phyloP scores from a whole-genome alignment of 1,284 basidiomycete species.

The Termitomyces sp. region DNA sequence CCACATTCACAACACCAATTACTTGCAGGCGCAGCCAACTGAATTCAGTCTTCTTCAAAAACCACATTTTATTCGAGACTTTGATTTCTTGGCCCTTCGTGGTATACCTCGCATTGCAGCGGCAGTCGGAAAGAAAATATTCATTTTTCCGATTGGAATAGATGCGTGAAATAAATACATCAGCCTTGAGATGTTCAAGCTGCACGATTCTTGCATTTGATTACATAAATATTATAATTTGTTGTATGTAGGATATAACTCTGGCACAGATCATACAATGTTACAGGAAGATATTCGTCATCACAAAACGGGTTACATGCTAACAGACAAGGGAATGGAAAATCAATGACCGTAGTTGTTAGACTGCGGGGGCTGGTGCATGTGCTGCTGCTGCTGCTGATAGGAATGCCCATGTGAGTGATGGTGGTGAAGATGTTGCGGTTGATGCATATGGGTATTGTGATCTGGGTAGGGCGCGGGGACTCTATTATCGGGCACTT shows the following conservation, averaged over 20 bases:
- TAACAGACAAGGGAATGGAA: not conserved
- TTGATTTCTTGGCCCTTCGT: constrained; percentile 62
- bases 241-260: constrained; percentile 3
- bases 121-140: constrained; percentile 54
- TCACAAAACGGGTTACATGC: constrained; percentile 4
- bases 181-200: not conserved
- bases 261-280: constrained; percentile 5
- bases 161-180: constrained; percentile 31
- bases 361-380: constrained; percentile 24
- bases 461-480: constrained; percentile 21
- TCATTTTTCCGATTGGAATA: constrained; percentile 46
- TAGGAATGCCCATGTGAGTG: constrained; percentile 26
- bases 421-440: constrained; percentile 22
- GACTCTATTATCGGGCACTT: constrained; percentile 17
- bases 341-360: constrained; percentile 27
- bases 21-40: constrained; percentile 59
- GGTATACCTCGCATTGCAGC: constrained; percentile 62
- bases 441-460: constrained; percentile 17
- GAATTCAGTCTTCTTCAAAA: constrained; percentile 51
- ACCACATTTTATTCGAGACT: constrained; percentile 63
- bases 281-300: constrained; percentile 5
- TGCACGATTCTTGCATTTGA: not conserved
- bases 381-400: constrained; percentile 26
- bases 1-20: constrained; percentile 61
- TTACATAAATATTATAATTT: constrained; percentile 1